A percentile compares a stretch with the other conserved stretches of the same genome.
These are phyloP conservation scores for Wickerhamiella galacta DNA, from an alignment of 805 yeast species.

Conservation along the genomic window DNA sequence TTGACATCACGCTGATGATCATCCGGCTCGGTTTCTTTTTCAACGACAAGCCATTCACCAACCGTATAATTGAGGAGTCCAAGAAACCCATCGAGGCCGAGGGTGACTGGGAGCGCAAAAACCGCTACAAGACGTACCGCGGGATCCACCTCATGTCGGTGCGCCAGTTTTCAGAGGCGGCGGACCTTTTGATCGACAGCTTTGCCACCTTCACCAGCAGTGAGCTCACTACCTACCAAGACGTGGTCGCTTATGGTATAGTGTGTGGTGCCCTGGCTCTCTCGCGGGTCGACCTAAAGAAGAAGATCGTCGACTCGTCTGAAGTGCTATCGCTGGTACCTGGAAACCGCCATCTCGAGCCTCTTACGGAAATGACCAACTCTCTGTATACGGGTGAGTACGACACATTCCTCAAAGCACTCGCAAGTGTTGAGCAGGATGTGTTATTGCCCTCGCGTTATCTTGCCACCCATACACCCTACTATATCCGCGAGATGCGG, in stretches of 20 bases:
- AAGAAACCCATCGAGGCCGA: conserved; percentile 77
- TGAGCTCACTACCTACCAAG: conserved; percentile 76
- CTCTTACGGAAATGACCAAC: conserved; percentile 68
- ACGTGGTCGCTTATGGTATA: conserved; percentile 75
- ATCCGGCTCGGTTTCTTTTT: conserved; percentile 81
- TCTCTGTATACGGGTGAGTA: conserved; percentile 83
- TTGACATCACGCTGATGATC: conserved; percentile 69
- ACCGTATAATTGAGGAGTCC: conserved; percentile 56
- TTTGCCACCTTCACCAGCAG: conserved; percentile 90
- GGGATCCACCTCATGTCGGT: conserved; percentile 76
- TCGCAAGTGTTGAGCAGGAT: conserved; percentile 61
- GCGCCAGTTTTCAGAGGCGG: conserved; percentile 73
- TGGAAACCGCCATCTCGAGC: conserved; percentile 52
- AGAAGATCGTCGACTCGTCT: conserved; percentile 80
- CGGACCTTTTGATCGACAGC: conserved; percentile 72
- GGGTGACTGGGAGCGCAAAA: conserved; percentile 98
- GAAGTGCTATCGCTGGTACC: conserved; percentile 73
- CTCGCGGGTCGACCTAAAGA: conserved; percentile 69
- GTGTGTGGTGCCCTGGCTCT: conserved; percentile 75
- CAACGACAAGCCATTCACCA: conserved; percentile 54
- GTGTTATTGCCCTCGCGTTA: conserved; percentile 51
- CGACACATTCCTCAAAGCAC: conserved; percentile 53
- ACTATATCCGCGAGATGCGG: conserved; percentile 80
- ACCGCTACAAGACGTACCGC: conserved; percentile 77
- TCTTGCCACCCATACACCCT: conserved; percentile 62